Evolutionary conservation across 1,139 yeast species (phyloP).

Genomic region (Debaryomyces robertsiae): DNA sequence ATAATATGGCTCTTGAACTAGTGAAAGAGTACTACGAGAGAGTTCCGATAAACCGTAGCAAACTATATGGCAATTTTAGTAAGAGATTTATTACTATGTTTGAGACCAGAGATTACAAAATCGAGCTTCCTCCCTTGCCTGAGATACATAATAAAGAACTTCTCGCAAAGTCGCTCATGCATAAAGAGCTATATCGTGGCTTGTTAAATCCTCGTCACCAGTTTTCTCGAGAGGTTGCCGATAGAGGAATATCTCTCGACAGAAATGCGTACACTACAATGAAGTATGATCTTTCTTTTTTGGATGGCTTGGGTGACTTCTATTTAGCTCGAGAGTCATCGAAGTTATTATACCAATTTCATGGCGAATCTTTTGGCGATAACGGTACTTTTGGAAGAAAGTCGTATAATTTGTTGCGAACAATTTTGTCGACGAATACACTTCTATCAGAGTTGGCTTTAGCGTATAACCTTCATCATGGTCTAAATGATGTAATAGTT

Average conservation of each 20-base stretch:
- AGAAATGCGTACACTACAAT: conserved; percentile 27
- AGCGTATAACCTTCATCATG: conserved; percentile 40
- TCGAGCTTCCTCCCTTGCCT: conserved; percentile 42
- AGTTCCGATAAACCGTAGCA: conserved; percentile 25
- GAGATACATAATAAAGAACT: conserved; percentile 32
- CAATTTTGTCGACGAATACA: conserved; percentile 45
- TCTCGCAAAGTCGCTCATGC: conserved; percentile 42
- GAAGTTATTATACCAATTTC: conserved; percentile 31
- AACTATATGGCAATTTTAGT: conserved; percentile 20
- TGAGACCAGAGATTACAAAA: conserved; percentile 26
- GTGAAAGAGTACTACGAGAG: conserved; percentile 26
- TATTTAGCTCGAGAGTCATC: conserved; percentile 44
- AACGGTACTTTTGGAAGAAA: conserved; percentile 22
- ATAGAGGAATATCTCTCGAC: conserved; percentile 21
- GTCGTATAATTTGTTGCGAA: conserved; percentile 36
- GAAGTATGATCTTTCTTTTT: conserved; percentile 42
- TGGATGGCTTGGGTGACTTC: conserved; percentile 50
- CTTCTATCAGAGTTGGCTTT: conserved; percentile 40
- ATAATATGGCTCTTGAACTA: conserved; percentile 14
- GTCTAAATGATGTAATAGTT: conserved; percentile 35
- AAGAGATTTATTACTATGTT: conserved; percentile 28
- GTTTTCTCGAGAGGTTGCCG: conserved; percentile 28
- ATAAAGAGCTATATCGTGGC: conserved; percentile 42
- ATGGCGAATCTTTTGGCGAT: conserved; percentile 16
- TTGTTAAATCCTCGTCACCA: conserved; percentile 33